Percentiles rank a stretch among this genome's conserved stretches.
Conservation (phyloP, 1,139 yeast species). For the Zygosaccharomyces sapae region DNA sequence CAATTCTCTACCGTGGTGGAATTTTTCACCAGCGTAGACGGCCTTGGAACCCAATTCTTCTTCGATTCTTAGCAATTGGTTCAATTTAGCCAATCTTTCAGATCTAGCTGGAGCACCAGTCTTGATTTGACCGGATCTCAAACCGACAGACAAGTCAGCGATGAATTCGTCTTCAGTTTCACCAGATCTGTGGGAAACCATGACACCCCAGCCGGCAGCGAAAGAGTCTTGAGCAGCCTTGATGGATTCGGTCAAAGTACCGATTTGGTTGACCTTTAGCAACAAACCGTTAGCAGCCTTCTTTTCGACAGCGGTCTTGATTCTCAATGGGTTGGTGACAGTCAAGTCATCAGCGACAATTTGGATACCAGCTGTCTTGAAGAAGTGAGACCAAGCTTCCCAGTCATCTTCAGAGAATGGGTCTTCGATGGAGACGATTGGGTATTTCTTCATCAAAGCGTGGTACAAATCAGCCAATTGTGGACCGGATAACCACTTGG, state of each 20-base stretch:
- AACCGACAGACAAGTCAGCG: constrained; percentile 95
- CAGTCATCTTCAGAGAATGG: constrained; percentile 99
- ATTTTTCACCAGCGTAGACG: constrained; percentile 84
- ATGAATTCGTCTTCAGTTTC: constrained; percentile 98
- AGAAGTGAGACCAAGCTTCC: constrained; percentile 93
- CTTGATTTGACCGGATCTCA: constrained; percentile 96
- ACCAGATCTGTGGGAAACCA: constrained; percentile 98
- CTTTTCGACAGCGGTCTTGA: constrained; percentile 89
- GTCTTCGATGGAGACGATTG: constrained; percentile 95
- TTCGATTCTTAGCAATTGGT: constrained; percentile 95
- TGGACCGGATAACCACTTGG: constrained; percentile 85
- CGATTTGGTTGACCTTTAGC: constrained; percentile 95
- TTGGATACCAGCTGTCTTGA: constrained; percentile 70
- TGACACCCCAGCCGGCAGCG: constrained; percentile 94
- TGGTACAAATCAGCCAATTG: constrained; percentile 81
- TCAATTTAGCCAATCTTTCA: constrained; percentile 96
- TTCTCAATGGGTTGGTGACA: constrained; percentile 93
- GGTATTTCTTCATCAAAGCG: constrained; percentile 76
- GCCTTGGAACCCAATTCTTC: constrained; percentile 96
- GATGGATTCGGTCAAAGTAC: constrained; percentile 86
- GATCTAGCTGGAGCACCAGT: constrained; percentile 99
- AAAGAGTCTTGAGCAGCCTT: constrained; percentile 89
- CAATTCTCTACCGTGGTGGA: constrained; percentile 50
- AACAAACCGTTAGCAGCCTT: constrained; percentile 89
- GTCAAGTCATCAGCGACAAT: constrained; percentile 96